Conservation (phyloP, 345 rosid genomes). For the Dimocarpus longan region DNA sequence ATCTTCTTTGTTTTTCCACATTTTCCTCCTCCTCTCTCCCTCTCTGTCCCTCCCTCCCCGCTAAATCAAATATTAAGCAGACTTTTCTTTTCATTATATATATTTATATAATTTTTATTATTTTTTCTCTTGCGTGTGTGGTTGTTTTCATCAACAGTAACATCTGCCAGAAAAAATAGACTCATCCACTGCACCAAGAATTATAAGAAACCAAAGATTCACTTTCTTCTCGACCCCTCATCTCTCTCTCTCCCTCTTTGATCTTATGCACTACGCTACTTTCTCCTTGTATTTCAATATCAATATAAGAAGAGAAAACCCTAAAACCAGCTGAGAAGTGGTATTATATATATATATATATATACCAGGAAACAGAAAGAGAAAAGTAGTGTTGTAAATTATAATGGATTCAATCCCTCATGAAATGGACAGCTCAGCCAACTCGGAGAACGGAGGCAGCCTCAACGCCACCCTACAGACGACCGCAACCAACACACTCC, state of each 20-base stretch:
- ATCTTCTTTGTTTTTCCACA: conserved; percentile 16
- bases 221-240: neutral
- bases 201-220: conserved; percentile 18
- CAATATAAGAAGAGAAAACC: conserved; percentile 19
- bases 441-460: neutral
- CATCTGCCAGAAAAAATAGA: conserved; percentile 16
- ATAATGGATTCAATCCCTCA: conserved; percentile 31
- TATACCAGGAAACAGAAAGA: neutral
- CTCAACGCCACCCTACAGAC: neutral
- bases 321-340: conserved; percentile 5
- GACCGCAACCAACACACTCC: neutral
- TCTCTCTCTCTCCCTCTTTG: neutral
- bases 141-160: conserved; percentile 23
- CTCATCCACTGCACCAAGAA: conserved; percentile 17
- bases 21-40: conserved; percentile 12
- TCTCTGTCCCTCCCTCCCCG: conserved; percentile 18
- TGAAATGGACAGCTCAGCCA: conserved; percentile 23
- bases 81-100: neutral
- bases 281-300: neutral
- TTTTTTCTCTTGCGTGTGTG: neutral
- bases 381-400: neutral
- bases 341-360: too few relatives aligned
- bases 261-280: neutral
- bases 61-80: conserved; percentile 14
- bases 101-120: too few relatives aligned